phyloP scores from a whole-genome alignment of 495 filamentous ascomycete genomes.

The Amniculicola lignicola region DNA sequence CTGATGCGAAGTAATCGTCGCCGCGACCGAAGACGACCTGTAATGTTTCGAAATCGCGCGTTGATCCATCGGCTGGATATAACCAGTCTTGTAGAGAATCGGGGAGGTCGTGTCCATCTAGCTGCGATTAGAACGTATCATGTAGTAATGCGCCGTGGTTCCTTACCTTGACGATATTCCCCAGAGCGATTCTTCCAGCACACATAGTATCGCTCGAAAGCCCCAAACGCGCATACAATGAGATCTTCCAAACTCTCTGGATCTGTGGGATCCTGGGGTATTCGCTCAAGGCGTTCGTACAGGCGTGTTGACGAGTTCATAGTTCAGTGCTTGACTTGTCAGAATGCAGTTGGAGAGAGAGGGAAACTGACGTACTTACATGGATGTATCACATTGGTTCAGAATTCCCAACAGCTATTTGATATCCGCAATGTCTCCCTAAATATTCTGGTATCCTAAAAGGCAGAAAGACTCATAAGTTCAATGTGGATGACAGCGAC shows the following conservation, averaged over 20 bases:
- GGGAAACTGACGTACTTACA: too few species aligned
- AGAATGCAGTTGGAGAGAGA: too few species aligned
- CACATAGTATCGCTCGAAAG: constrained; percentile 33
- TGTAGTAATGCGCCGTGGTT: background rate
- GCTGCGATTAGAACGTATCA: background rate
- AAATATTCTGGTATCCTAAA: too few species aligned
- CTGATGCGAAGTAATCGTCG: constrained; percentile 46
- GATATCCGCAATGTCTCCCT: too few species aligned
- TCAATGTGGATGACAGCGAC: too few species aligned
- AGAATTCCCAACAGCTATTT: too few species aligned
- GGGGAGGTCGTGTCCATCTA: constrained; percentile 45
- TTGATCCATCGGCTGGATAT: constrained; percentile 42
- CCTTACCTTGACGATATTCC: constrained; percentile 28
- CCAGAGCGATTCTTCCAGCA: constrained; percentile 31
- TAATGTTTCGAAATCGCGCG: constrained; percentile 41
- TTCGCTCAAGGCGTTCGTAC: constrained; percentile 23
- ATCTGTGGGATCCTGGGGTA: constrained; percentile 26
- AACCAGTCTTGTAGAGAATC: constrained; percentile 42
- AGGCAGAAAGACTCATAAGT: too few species aligned
- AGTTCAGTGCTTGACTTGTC: too few species aligned
- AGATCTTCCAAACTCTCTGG: constrained; percentile 30
- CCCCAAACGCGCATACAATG: constrained; percentile 30
- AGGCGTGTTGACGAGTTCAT: constrained; percentile 29
- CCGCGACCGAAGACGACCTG: constrained; percentile 46
- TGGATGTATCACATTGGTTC: too few species aligned